phyloP scores from a whole-genome alignment of 1,139 yeast genomes.

The Hanseniaspora sp. region DNA sequence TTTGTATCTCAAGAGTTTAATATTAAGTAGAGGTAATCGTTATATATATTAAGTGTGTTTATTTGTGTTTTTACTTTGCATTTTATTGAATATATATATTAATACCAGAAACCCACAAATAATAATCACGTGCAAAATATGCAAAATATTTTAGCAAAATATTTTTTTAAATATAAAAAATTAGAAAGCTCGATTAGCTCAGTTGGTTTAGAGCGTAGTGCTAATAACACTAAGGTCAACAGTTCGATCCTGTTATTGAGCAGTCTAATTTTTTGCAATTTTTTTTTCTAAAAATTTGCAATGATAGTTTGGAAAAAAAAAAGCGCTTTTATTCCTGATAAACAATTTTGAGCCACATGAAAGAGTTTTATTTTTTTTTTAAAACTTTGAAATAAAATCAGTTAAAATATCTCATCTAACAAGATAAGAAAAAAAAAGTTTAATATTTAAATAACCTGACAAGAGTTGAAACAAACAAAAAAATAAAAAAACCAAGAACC shows the following conservation, averaged over 20 bases:
- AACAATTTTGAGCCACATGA: background rate
- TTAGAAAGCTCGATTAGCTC: conserved; percentile 16
- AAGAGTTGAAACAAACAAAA: too few species aligned
- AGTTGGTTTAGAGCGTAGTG: conserved; percentile 17
- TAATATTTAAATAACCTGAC: too few species aligned
- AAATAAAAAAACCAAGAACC: background rate
- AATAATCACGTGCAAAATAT: too few species aligned
- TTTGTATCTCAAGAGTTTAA: too few species aligned
- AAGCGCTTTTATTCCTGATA: conserved; percentile 3
- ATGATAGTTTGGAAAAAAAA: too few species aligned
- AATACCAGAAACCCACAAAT: background rate
- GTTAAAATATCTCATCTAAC: background rate
- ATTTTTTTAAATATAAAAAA: background rate
- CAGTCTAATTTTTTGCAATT: conserved; percentile 6
- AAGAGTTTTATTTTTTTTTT: conserved; percentile 1
- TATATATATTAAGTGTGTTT: too few species aligned
- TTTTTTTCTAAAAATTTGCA: too few species aligned
- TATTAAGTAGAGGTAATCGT: too few species aligned
- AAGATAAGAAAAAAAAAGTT: background rate
- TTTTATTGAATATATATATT: too few species aligned
- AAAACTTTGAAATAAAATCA: background rate
- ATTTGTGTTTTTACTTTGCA: too few species aligned
- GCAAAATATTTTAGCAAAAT: too few species aligned
- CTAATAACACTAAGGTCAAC: conserved; percentile 17
- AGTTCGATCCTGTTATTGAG: conserved; percentile 17